Evolutionary conservation across 2,329 filamentous ascomycete genomes (phyloP).

Genomic region (Sclerotinia borealis): DNA sequence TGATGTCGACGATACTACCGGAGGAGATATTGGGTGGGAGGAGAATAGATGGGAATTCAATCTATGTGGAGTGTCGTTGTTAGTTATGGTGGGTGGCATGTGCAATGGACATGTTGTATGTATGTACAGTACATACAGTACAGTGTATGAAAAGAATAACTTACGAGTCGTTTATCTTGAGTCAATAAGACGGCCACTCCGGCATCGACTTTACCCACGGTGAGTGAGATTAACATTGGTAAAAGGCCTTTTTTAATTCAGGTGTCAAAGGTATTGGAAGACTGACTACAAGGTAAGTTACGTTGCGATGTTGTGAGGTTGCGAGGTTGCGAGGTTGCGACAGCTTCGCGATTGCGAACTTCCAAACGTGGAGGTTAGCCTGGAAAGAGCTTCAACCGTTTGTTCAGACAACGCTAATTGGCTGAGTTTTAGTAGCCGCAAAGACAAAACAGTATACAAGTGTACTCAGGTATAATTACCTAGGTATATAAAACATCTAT

Average conservation of each 20-base stretch:
- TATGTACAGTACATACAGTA: not conserved
- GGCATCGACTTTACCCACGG: conserved; percentile 98
- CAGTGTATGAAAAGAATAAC: conserved; percentile 28
- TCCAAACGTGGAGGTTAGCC: not conserved
- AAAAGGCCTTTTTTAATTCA: conserved; percentile 7
- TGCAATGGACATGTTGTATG: not conserved
- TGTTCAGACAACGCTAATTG: conserved; percentile 7
- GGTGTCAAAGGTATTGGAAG: conserved; percentile 1
- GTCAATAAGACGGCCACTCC: conserved; percentile 96
- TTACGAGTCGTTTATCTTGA: conserved; percentile 90
- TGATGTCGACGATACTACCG: conserved; percentile 96
- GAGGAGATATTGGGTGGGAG: conserved; percentile 92
- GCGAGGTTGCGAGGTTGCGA: too few relatives aligned
- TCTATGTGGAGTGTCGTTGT: conserved; percentile 50
- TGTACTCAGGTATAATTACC: too few relatives aligned
- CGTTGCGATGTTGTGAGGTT: too few relatives aligned
- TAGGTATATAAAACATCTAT: too few relatives aligned
- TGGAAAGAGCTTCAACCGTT: not conserved
- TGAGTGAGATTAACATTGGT: conserved; percentile 98
- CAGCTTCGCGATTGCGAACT: conserved; percentile 17
- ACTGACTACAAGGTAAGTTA: conserved; percentile 19
- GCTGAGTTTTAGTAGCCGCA: not conserved
- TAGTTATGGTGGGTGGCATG: conserved; percentile 4
- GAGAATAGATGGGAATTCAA: conserved; percentile 97
- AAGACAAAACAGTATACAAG: not conserved